A percentile compares a stretch with the other conserved stretches of the same genome.
Evolutionary conservation across 305 asterid genomes (phyloP).

Genomic region (Rubia peregrina): DNA sequence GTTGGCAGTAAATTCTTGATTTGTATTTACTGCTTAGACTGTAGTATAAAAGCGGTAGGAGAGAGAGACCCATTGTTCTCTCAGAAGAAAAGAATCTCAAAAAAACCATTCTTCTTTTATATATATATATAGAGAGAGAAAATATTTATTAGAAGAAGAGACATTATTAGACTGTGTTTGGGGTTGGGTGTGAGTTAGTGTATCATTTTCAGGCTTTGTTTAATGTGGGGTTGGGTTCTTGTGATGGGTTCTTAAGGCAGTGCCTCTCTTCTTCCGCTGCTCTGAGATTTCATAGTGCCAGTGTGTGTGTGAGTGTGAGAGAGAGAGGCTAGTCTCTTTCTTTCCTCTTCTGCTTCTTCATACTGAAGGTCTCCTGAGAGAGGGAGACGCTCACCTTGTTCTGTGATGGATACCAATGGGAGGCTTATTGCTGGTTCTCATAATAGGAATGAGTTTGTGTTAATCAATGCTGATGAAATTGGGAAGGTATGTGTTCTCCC

Average conservation of each 20-base stretch:
- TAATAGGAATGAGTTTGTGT: slow-evolving; percentile 84
- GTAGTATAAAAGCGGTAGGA: slow-evolving; percentile 1
- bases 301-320: slow-evolving; percentile 15
- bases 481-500: slow-evolving; percentile 51
- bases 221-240: slow-evolving; percentile 38
- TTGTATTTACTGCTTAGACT: neutral
- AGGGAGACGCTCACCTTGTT: slow-evolving; percentile 10
- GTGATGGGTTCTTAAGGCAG: slow-evolving; percentile 25
- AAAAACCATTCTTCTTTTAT: neutral
- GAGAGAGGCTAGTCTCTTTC: slow-evolving; percentile 26
- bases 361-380: slow-evolving; percentile 16
- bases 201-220: slow-evolving; percentile 55
- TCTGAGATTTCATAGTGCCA: neutral
- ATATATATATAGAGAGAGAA: neutral
- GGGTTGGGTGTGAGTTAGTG: slow-evolving; percentile 40
- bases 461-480: slow-evolving; percentile 96
- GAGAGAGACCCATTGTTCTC: slow-evolving; percentile 18
- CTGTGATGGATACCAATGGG: slow-evolving; percentile 75
- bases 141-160: neutral
- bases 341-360: slow-evolving; percentile 14
- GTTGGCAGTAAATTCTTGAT: neutral
- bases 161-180: slow-evolving; percentile 8
- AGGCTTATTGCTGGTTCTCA: slow-evolving; percentile 96
- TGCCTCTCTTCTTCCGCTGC: neutral
- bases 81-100: slow-evolving; percentile 54